phyloP scores from a whole-genome alignment of 495 filamentous ascomycete genomes.

The Penicillium lagena region DNA sequence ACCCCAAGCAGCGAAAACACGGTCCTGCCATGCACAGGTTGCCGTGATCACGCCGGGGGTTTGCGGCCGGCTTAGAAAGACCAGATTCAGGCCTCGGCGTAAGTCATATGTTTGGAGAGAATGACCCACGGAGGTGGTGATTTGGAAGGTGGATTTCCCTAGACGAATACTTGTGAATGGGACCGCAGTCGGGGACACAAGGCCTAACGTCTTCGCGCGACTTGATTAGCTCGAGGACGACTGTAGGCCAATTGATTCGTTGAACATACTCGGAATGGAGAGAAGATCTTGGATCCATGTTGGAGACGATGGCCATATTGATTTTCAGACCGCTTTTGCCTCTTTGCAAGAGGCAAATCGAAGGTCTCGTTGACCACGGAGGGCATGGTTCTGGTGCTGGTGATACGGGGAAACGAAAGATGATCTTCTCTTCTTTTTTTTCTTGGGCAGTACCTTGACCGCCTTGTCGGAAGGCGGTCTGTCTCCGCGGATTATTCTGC shows the following conservation, averaged over 20 bases:
- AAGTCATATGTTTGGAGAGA: slow-evolving; percentile 93
- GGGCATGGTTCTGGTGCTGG: slow-evolving; percentile 23
- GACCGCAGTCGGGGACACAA: slow-evolving; percentile 83
- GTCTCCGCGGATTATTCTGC: no score
- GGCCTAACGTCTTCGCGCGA: slow-evolving; percentile 66
- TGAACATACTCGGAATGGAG: slow-evolving; percentile 75
- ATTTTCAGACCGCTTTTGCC: slow-evolving; percentile 48
- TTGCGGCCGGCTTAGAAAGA: slow-evolving; percentile 86
- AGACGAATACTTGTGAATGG: slow-evolving; percentile 84
- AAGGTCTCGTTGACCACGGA: slow-evolving; percentile 36
- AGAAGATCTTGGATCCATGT: slow-evolving; percentile 69
- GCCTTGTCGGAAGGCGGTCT: no score
- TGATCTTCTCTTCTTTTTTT: no score
- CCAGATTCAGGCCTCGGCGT: slow-evolving; percentile 76
- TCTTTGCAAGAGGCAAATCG: slow-evolving; percentile 55
- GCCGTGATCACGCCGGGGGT: slow-evolving; percentile 82
- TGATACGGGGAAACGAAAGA: no score
- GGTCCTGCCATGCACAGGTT: slow-evolving; percentile 81
- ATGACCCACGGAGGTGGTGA: slow-evolving; percentile 88
- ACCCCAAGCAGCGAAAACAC: slow-evolving; percentile 81
- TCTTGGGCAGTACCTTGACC: no score
- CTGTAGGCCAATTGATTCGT: not conserved
- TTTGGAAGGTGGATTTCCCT: slow-evolving; percentile 91
- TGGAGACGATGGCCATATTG: slow-evolving; percentile 20
- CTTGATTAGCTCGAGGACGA: slow-evolving; percentile 1